Conservation (phyloP, 306 rosid genomes). For the Quercus robur region DNA sequence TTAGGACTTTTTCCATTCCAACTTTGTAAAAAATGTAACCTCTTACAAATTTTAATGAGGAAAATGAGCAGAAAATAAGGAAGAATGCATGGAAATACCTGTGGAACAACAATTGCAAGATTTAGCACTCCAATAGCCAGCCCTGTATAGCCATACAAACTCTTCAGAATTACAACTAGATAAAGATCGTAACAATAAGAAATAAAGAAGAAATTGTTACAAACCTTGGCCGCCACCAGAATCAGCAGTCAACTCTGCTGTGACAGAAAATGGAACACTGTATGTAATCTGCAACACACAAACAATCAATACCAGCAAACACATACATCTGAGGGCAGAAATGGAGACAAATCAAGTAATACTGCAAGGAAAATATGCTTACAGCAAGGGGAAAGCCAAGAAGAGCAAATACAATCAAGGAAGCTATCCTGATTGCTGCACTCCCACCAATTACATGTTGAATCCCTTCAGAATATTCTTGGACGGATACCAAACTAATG, state of each 20-base stretch:
- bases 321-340: constrained; percentile 6
- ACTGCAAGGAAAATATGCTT: constrained; percentile 30
- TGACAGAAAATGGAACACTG: constrained; percentile 92
- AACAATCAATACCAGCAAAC: constrained; percentile 22
- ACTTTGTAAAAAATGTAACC: background rate
- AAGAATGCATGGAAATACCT: constrained; percentile 47
- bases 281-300: constrained; percentile 81
- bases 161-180: constrained; percentile 21
- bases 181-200: constrained; percentile 2
- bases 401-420: constrained; percentile 82
- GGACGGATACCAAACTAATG: constrained; percentile 67
- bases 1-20: background rate
- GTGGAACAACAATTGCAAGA: constrained; percentile 96
- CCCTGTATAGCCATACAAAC: constrained; percentile 56
- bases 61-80: background rate
- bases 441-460: constrained; percentile 76
- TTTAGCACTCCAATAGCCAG: constrained; percentile 96
- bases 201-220: constrained; percentile 18
- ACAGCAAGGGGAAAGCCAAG: constrained; percentile 99
- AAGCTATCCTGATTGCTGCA: constrained; percentile 63
- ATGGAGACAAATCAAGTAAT: constrained; percentile 1
- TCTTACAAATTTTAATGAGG: background rate
- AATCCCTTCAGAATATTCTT: constrained; percentile 55
- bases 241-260: constrained; percentile 90
- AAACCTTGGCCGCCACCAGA: constrained; percentile 97